Evolutionary conservation across 2,329 filamentous ascomycete species (phyloP).

Genomic region (Trichoderma brevicompactum): DNA sequence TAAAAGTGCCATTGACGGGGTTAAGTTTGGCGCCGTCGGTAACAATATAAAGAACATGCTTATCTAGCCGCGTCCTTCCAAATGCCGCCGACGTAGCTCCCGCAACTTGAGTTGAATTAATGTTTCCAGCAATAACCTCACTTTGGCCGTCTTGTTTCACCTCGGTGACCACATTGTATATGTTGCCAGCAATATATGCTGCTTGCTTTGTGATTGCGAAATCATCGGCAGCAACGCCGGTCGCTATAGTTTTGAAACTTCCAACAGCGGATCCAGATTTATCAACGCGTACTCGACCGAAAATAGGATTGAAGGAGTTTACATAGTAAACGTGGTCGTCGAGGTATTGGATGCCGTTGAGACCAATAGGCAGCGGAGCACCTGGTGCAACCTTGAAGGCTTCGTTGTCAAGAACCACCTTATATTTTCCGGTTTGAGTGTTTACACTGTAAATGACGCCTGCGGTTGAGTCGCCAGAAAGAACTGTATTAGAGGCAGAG

Average conservation of each 20-base stretch:
- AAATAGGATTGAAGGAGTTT: neutral
- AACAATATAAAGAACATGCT: neutral
- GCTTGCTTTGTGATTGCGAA: neutral
- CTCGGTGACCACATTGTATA: neutral
- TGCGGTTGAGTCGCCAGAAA: neutral
- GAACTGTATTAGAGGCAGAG: neutral
- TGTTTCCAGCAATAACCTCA: neutral
- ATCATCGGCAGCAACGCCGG: neutral
- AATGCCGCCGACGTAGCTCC: neutral
- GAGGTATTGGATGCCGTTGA: constrained; percentile 10
- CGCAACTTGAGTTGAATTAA: neutral
- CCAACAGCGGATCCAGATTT: neutral
- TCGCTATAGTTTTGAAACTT: neutral
- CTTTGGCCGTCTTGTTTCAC: neutral
- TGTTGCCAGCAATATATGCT: neutral
- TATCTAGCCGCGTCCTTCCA: neutral
- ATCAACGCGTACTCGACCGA: neutral
- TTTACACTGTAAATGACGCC: neutral
- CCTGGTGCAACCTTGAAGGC: neutral
- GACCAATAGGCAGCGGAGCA: neutral
- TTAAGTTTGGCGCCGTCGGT: neutral
- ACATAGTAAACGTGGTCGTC: neutral
- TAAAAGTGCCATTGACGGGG: neutral
- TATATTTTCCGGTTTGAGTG: neutral
- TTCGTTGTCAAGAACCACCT: constrained; percentile 1